A percentile compares a stretch with the other conserved stretches of the same genome.
Conservation (phyloP, 345 rosid genomes). For the Nephelium lappaceum region DNA sequence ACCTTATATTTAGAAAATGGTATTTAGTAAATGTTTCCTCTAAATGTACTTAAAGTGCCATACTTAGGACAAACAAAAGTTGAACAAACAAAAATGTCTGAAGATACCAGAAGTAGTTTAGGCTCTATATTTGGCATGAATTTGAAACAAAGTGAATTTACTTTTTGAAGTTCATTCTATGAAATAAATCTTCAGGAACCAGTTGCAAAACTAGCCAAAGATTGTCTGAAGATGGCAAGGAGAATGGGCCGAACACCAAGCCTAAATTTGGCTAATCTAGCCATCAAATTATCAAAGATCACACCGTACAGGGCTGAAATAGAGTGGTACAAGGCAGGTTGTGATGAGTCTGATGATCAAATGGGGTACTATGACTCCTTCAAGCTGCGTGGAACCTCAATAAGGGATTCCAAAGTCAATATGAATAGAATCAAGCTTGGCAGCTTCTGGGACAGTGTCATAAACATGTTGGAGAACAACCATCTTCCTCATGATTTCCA, state of each 20-base stretch:
- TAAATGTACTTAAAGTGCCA: not conserved
- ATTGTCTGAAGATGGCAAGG: constrained; percentile 51
- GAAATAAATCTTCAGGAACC: constrained; percentile 29
- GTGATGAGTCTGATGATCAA: constrained; percentile 51
- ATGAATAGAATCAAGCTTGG: constrained; percentile 67
- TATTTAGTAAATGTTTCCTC: not conserved
- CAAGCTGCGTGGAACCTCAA: constrained; percentile 45
- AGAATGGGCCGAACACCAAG: constrained; percentile 50
- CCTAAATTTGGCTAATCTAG: constrained; percentile 50
- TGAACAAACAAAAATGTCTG: not conserved
- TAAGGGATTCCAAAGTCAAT: constrained; percentile 54
- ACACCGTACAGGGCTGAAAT: constrained; percentile 54
- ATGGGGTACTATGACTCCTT: constrained; percentile 80
- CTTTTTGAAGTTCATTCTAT: not conserved
- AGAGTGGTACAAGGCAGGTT: constrained; percentile 60
- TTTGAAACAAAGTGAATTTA: not conserved
- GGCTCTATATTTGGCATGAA: not conserved
- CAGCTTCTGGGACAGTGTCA: constrained; percentile 61
- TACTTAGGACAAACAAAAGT: not conserved
- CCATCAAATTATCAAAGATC: constrained; percentile 48
- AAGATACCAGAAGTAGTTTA: not conserved
- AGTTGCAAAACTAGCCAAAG: constrained; percentile 33
- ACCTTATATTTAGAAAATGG: not conserved
- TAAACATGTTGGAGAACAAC: constrained; percentile 64
- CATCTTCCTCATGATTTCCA: constrained; percentile 70